These are phyloP conservation scores for Aspergillus affinis DNA, from an alignment of 495 filamentous ascomycete species.

Conservation along the genomic window DNA sequence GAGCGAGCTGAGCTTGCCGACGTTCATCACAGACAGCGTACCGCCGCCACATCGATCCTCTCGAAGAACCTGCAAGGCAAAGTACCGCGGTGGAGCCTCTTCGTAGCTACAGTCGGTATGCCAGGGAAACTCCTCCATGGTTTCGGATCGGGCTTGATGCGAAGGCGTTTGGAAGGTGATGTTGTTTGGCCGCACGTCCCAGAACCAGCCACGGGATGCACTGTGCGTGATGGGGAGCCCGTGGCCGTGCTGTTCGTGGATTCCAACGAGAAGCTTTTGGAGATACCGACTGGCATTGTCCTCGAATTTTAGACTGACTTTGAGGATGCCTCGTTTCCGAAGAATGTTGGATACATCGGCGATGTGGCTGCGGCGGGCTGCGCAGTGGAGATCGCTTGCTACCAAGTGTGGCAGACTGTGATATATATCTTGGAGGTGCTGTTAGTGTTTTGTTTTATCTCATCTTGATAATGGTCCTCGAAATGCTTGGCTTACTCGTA, in stretches of 20 bases:
- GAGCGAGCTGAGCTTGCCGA: constrained; percentile 18
- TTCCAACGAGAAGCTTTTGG: constrained; percentile 24
- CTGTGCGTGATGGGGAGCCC: constrained; percentile 37
- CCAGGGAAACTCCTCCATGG: constrained; percentile 37
- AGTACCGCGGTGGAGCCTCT: constrained; percentile 31
- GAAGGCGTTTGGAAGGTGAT: constrained; percentile 12
- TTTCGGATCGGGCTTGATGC: constrained; percentile 37
- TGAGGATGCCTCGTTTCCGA: constrained; percentile 21
- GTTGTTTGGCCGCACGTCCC: constrained; percentile 32
- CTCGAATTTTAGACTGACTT: constrained; percentile 25
- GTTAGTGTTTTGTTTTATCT: no score
- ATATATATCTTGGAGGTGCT: no score
- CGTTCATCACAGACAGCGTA: constrained; percentile 31
- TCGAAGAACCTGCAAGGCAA: constrained; percentile 41
- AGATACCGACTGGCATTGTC: constrained; percentile 32
- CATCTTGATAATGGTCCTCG: no score
- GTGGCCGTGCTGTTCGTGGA: constrained; percentile 29
- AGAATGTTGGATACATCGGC: constrained; percentile 2
- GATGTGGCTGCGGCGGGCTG: not conserved
- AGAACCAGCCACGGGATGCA: constrained; percentile 34
- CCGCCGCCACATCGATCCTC: constrained; percentile 38
- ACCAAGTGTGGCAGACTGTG: no score
- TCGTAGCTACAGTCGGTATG: constrained; percentile 48
- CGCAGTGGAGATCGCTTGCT: no score
- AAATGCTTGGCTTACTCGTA: no score